Conservation (phyloP, 345 rosid genomes). For the Chamaenerion angustifolium region DNA sequence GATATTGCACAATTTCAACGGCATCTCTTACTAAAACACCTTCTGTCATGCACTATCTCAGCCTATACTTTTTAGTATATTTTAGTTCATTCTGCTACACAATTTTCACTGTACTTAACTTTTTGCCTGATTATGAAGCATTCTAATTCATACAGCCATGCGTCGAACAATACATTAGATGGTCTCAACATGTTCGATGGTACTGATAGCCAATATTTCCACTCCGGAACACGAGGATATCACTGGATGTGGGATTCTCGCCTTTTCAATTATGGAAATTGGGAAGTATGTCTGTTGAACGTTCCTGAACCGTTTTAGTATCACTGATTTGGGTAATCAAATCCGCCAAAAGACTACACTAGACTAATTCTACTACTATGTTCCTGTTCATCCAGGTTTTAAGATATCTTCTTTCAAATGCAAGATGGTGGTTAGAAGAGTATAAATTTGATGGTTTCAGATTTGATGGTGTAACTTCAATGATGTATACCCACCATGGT, state of each 20-base stretch:
- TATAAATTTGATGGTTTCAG: conserved; percentile 91
- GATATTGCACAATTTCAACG: too few species aligned
- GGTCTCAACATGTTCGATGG: conserved; percentile 97
- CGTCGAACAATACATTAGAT: conserved; percentile 83
- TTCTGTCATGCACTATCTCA: too few species aligned
- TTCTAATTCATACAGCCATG: conserved; percentile 44
- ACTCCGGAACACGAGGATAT: conserved; percentile 72
- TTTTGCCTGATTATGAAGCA: conserved; percentile 1
- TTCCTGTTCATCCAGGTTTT: conserved; percentile 41
- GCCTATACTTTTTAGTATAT: too few species aligned
- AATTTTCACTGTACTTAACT: too few species aligned
- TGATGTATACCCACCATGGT: conserved; percentile 98
- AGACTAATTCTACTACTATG: not conserved
- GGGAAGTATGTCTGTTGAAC: conserved; percentile 57
- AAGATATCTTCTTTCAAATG: conserved; percentile 83
- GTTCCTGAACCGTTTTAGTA: not conserved
- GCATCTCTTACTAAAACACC: too few species aligned
- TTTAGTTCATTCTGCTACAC: too few species aligned
- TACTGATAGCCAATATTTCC: conserved; percentile 82
- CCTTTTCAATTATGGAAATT: conserved; percentile 90
- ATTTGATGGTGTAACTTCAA: conserved; percentile 97
- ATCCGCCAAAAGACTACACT: too few species aligned
- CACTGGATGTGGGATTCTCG: conserved; percentile 99
- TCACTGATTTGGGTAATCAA: not conserved
- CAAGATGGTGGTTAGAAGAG: conserved; percentile 99